Base-by-base conservation (phyloP, 345 rosid genomes). In the Brassica carinata region DNA sequence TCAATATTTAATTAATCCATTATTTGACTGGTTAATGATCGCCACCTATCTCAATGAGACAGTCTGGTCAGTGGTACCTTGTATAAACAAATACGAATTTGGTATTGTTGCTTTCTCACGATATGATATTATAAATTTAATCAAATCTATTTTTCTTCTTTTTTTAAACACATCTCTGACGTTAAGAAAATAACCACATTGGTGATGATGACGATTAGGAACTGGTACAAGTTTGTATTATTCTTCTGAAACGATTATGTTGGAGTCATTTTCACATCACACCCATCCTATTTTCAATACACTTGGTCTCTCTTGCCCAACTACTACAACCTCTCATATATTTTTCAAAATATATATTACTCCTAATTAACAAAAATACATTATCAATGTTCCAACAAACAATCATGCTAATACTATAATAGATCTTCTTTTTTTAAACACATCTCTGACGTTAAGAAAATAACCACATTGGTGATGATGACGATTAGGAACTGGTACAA, bases 401-500 rank as follows among this genome's bases (percentile, higher is more conserved):
- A 3, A 30, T 30, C 33, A 30, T 30, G 4, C n/a, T n/a, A n/a
- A n/a, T n/a, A n/a, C n/a, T n/a, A n/a, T n/a, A n/a, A n/a, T n/a
- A n/a, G n/a, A n/a, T n/a, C n/a, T n/a, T n/a, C n/a, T n/a, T 30
- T n/a, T n/a, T n/a, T n/a, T n/a, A n/a, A 5, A n/a, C 18, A 48
- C 55, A 48, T 11, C 15, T 14, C 13, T 40, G 53, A 45, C 53
- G 53, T 45, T 5, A n/a, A 51, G 5, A 3, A 51, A 14, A 1
- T 51, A 53, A 53, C 19, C 30, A 58, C 30, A 58, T 2, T 58
- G 19, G 51, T 71, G 31, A 33, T 53, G 64, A 13, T 51, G 53
- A 7, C n/a, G n/a, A 74, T 55, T 75, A 57, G 15, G 72, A 57
- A 67, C 18, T 40, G 29, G 72, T 75, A 34, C 38, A 55, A 8